Evolutionary conservation across 2,329 filamentous ascomycete genomes (phyloP).

Genomic region (Epichloe hybrida): DNA sequence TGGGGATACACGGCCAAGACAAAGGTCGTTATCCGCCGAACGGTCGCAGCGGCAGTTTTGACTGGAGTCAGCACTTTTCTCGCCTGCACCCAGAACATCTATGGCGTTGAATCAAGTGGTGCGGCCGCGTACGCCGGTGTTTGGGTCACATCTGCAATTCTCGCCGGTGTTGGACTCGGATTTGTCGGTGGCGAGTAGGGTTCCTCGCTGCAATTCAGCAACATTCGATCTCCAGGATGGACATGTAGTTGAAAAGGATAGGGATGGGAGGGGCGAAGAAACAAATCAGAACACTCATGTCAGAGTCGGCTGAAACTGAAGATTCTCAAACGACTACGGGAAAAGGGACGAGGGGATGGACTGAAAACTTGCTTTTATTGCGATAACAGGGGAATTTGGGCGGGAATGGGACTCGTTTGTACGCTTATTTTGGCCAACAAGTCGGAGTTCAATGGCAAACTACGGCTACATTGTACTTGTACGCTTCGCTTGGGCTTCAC

Average conservation of each 20-base stretch:
- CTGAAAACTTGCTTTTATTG: neutral
- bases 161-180: constrained; percentile 44
- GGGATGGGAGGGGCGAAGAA: neutral
- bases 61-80: constrained; percentile 48
- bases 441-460: neutral
- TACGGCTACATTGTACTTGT: neutral
- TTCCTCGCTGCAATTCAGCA: neutral
- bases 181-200: constrained; percentile 32
- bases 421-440: neutral
- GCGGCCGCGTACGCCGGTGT: constrained; percentile 59
- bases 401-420: neutral
- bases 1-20: constrained; percentile 54
- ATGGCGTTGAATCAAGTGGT: constrained; percentile 56
- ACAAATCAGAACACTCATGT: neutral
- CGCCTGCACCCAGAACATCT: constrained; percentile 51
- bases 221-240: too few species aligned
- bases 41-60: constrained; percentile 42
- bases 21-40: constrained; percentile 52
- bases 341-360: neutral
- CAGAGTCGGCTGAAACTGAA: neutral
- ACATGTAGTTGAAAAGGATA: neutral
- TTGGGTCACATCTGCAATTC: constrained; percentile 54
- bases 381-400: neutral
- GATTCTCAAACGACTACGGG: neutral
- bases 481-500: neutral